These are phyloP conservation scores for Pleochaeta shiraiana DNA, from an alignment of 2,329 filamentous ascomycete genomes.

Conservation along the genomic window DNA sequence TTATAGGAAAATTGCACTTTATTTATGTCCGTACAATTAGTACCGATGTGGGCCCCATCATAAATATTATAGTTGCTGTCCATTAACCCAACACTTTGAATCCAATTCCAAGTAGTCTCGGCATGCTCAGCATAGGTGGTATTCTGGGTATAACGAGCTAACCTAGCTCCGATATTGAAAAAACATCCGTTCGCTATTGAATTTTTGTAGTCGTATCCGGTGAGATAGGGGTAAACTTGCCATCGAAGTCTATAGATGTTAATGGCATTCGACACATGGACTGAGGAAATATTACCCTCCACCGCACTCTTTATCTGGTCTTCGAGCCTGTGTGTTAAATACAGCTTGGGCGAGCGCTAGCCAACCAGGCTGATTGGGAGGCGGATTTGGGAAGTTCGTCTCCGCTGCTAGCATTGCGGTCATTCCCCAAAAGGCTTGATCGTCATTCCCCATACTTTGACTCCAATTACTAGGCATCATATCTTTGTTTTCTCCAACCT, in stretches of 20 bases:
- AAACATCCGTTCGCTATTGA: slow-evolving; percentile 47
- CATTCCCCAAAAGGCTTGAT: slow-evolving; percentile 56
- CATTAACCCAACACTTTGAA: slow-evolving; percentile 34
- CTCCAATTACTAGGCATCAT: slow-evolving; percentile 31
- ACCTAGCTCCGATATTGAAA: slow-evolving; percentile 45
- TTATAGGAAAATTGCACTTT: slow-evolving; percentile 48
- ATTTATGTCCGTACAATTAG: slow-evolving; percentile 30
- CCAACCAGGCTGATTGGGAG: slow-evolving; percentile 43
- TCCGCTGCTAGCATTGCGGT: slow-evolving; percentile 61
- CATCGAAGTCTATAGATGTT: slow-evolving; percentile 35
- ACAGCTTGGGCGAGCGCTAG: slow-evolving; percentile 57
- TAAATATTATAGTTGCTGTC: slow-evolving; percentile 30
- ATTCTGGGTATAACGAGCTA: slow-evolving; percentile 62
- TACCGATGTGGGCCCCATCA: slow-evolving; percentile 28
- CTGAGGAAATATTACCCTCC: slow-evolving; percentile 31
- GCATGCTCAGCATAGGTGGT: slow-evolving; percentile 61
- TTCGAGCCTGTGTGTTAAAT: slow-evolving; percentile 52
- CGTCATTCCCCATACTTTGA: slow-evolving; percentile 19
- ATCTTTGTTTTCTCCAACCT: slow-evolving; percentile 32
- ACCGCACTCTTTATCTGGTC: slow-evolving; percentile 48
- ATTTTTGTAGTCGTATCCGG: slow-evolving; percentile 40
- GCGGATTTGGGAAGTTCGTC: slow-evolving; percentile 49
- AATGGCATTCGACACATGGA: slow-evolving; percentile 1
- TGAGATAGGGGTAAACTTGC: slow-evolving; percentile 59
- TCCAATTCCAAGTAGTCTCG: slow-evolving; percentile 46